Base-by-base conservation (phyloP, 352 stramenopile species). In the Phytophthora aleatoria region DNA sequence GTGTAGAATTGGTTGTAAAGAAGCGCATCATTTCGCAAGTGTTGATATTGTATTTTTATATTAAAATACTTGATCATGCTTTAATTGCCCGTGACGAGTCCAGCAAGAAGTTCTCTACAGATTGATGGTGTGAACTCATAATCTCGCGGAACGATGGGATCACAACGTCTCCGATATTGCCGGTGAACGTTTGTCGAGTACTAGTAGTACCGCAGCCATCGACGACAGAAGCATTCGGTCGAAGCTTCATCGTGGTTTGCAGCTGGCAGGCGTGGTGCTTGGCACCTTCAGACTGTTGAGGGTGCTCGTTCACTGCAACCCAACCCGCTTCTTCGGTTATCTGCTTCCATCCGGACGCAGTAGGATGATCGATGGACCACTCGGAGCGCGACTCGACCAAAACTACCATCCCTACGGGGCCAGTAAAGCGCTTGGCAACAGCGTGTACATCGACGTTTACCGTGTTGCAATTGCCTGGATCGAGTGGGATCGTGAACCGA, bases 81-180 rank as follows among this genome's bases (percentile, higher is more conserved):
- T 8, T 43, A 50, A 57, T 50, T 27, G 36, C 45, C 1, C 42
- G 39, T 7, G 62, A 64, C 49, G 57, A 57, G 39, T 71, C 63
- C n/a, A 71, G 27, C 50, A 67, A 30, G 24, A 62, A 57, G 16
- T 71, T 71, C 50, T 71, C 63, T 7, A 67, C 47, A n/a, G 44
- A 71, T 43, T 71, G 63, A 16, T 62, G 44, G 30, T 67, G 63
- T 11, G 57, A 67, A 12, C 44, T 67, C 35, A 67, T 6, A 5
- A 71, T 67, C 28, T 71, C 63, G 16, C 63, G 57, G 44, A 71
- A 71, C 13, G 63, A 71, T 24, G 63, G 63, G 39, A 71, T 62
- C 16, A 71, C 63, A 24, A 71, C 24, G 26, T 71, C 63, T 2
- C 57, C 50, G 0, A 71, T 45, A 2, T 26, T 42, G 26, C 57